Base-by-base conservation (phyloP, 768 basidiomycete genomes). In the Rhizopogon vesiculosus region DNA sequence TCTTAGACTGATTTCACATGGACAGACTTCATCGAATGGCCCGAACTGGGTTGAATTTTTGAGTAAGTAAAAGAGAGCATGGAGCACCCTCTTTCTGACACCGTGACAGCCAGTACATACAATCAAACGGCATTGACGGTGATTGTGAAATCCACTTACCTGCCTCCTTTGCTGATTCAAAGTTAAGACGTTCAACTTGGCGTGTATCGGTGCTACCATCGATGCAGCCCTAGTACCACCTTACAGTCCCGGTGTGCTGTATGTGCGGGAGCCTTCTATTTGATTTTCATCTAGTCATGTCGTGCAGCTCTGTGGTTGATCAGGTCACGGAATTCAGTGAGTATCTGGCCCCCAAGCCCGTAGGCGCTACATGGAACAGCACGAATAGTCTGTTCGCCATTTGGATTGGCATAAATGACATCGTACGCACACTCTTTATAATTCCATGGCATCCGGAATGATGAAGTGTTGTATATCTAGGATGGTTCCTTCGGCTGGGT, bases 361-460 rank as follows among this genome's bases (percentile, higher is more conserved):
- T 73, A 7, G 69, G 67, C 2, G 77, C 80, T 1, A 76, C 79
- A 0, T 88, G 86, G 87, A 76, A 76, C 22, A 77, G 78, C 54
- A 59, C 63, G 3, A 81, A 87, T 61, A 64, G 84, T 53, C 61
- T 88, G 45, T 87, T 89, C 67, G 80, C 80, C 0, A 67, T 87
- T 18, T 88, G 78, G 77, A 86, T 89, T 55, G 86, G 87, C 1
- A 83, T 88, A 59, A 88, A 88, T 61, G 86, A 87, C 61, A 77
- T 87, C 33, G 83, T 56, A 54, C 12, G 55, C 10, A 56, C 28
- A 1, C 53, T 46, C 29, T 18, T 13, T 16, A 18, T 5, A 25
- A 33, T 16, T 25, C 13, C 1, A 13, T 8, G n/a, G 10, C 15
- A 28, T 41, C 29, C n/a, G 13, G 3, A 29, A 42, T 29, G 18